Evolutionary conservation across 148 eudicot genomes (phyloP), one percentile per base, ranked within the genome.

Genomic region (Silene latifolia): DNA sequence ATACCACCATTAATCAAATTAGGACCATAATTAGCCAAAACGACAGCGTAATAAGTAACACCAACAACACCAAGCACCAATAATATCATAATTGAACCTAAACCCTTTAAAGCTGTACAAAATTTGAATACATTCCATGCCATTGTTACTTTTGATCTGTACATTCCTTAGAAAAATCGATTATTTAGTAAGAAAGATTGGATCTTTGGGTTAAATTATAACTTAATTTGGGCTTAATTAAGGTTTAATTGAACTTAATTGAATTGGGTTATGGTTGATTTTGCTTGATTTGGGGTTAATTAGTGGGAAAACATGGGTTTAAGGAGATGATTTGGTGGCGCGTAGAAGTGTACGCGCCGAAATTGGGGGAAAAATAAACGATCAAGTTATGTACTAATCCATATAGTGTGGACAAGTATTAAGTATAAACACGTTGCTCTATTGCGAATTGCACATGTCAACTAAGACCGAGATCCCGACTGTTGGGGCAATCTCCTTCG

Each of bases 81-180:
- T 79, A 95, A 72, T 76, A 95, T 92, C 99, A 95, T 95, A 83
- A 95, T 87, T 73, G 99, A 95, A 3, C 99, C 99, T 25, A 95
- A 83, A 27, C 97, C 99, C 48, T 88, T 73, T 7, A 95, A 71
- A 12, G 98, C 98, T 63, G 98, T 90, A 20, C 99, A 95, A 74
- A 95, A 95, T 61, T 77, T 89, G 91, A 95, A 95, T 58, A 95
- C 97, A 78, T 95, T 92, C 98, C 97, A 95, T 59, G 98, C 98
- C 99, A 95, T 95, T 73, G 86, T 88, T 39, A 89, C 79, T 19
- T 96, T 96, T 67, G 97, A 90, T 92, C 92, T 92, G 83, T 86
- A 79, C 97, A 91, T 91, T 74, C 77, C 62, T 83, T 72, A 17
- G 10, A 24, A 20, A 39, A 46, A 39, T 39, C 44, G 44, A 7